These are phyloP conservation scores for Salinomyces thailandicus DNA, from an alignment of 2,329 filamentous ascomycete genomes.

Conservation along the genomic window DNA sequence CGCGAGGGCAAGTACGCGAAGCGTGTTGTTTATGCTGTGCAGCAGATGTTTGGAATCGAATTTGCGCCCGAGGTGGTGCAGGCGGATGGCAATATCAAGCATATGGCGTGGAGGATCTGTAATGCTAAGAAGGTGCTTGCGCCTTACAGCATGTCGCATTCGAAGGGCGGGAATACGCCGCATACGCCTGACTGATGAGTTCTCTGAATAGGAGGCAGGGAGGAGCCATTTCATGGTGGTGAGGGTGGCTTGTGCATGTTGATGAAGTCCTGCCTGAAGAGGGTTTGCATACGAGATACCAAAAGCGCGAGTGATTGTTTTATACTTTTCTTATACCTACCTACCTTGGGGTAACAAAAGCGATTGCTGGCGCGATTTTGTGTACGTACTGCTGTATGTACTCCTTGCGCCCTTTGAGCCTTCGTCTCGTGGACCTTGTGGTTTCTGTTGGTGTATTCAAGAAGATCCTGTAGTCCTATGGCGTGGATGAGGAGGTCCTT, in stretches of 20 bases:
- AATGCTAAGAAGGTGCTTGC: slow-evolving; percentile 86
- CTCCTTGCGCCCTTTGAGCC: too few species aligned
- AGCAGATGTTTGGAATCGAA: slow-evolving; percentile 93
- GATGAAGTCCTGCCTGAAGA: not conserved
- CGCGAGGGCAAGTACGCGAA: slow-evolving; percentile 80
- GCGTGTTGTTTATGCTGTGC: slow-evolving; percentile 85
- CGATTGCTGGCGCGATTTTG: too few species aligned
- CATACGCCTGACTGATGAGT: not conserved
- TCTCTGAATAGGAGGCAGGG: not conserved
- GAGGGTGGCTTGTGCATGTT: not conserved
- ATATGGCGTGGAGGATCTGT: slow-evolving; percentile 87
- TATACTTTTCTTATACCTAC: not conserved
- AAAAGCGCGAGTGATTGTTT: not conserved
- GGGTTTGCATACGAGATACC: not conserved
- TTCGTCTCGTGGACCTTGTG: too few species aligned
- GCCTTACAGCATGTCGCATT: slow-evolving; percentile 31
- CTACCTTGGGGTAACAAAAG: too few species aligned
- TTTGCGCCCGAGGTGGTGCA: slow-evolving; percentile 87
- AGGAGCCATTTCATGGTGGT: not conserved
- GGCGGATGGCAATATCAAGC: slow-evolving; percentile 81
- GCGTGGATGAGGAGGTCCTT: too few species aligned
- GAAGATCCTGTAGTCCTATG: too few species aligned
- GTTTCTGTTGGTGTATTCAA: too few species aligned
- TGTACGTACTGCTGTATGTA: too few species aligned
- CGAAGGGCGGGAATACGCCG: slow-evolving; percentile 7